A percentile compares a stretch with the other conserved stretches of the same genome.
Conservation (phyloP, 2,329 filamentous ascomycete genomes). For the Aspergillus aculeatus region DNA sequence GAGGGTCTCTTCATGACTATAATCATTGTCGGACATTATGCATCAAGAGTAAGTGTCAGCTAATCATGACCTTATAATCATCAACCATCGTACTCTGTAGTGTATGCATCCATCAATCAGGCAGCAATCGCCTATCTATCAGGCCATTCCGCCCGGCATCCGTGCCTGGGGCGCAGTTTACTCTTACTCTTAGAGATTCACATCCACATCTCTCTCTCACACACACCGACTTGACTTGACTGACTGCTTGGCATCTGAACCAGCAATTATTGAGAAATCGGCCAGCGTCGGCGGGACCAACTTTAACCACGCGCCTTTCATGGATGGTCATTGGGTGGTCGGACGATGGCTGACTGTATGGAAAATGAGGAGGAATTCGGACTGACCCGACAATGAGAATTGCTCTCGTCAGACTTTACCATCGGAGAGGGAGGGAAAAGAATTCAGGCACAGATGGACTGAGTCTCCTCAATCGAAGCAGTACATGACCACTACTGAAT, state of each 20-base stretch:
- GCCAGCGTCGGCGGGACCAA: not conserved
- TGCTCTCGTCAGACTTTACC: not conserved
- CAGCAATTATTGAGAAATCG: not conserved
- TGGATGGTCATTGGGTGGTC: not conserved
- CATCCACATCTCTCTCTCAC: no score
- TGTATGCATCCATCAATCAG: not conserved
- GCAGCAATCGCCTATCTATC: not conserved
- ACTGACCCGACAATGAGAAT: not conserved
- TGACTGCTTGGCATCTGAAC: not conserved
- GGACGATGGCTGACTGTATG: not conserved
- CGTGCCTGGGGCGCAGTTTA: not conserved
- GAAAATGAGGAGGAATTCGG: not conserved
- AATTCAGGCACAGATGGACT: not conserved
- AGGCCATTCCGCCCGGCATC: not conserved
- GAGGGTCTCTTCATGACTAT: not conserved
- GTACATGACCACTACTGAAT: no score
- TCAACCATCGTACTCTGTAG: no score
- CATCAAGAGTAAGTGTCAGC: no score
- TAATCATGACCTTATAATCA: no score
- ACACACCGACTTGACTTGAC: conserved; percentile 1
- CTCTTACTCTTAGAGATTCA: no score
- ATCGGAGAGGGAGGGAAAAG: no score
- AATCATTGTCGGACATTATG: no score
- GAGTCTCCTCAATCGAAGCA: no score
- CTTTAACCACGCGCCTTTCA: not conserved